Base-by-base conservation (phyloP, 345 rosid genomes). In the Tarenaya hassleriana region DNA sequence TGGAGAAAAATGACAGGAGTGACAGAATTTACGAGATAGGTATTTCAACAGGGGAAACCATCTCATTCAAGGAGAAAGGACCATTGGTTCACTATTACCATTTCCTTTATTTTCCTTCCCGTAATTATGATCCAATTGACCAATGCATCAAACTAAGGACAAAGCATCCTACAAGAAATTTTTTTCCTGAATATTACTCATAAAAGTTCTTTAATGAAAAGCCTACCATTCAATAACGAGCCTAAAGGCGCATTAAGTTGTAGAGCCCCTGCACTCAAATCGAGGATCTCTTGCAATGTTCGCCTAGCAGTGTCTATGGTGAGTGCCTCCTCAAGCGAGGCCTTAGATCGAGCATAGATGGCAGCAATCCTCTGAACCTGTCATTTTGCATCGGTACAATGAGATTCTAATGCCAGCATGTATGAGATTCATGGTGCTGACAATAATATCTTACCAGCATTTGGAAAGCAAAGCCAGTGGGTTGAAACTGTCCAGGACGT, bases 381-480 rank as follows among this genome's bases (percentile, higher is more conserved):
- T 9, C 50, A 43, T 48, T 35, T 17, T 38, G 48, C 43, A 53
- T 29, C 10, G 44, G 21, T 3, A 37, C 35, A 5, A 17, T 37
- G 10, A 61, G 19, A 10, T 18, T 37, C 9, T 47, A 35, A 42
- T 14, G 54, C 3, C 29, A 15, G 31, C 10, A 31, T 47, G 18
- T 9, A 21, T 7, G 29, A 41, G n/a, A 19, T 27, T 60, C 10
- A 34, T 15, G 46, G 34, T 41, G 52, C 9, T 47, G 40, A 16
- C 13, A 32, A 47, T 17, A 7, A 55, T 34, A 42, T 46, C 70
- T 60, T 61, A 67, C 72, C 55, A 67, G 67, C 48, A 67, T 57
- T 61, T 67, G 72, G 58, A 67, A 60, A 61, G 72, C 72, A 50
- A 67, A 67, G 18, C 72, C 72, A 43, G 72, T 61, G 49, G 72